Base-by-base conservation (phyloP, 2,329 filamentous ascomycete genomes). In the Talaromyces sp. region DNA sequence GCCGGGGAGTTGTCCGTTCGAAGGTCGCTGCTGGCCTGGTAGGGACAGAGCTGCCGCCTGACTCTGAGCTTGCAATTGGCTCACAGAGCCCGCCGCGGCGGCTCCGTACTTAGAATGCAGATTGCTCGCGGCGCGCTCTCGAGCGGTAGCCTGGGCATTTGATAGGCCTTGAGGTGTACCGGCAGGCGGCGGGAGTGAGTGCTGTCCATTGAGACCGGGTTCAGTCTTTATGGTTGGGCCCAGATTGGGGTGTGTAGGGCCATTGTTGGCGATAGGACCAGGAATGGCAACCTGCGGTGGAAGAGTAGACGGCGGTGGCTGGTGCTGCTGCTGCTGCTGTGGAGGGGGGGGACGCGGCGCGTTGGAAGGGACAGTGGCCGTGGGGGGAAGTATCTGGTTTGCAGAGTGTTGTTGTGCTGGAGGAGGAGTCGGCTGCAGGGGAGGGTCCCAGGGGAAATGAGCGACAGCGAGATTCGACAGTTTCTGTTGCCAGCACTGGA, bases 371-470 rank as follows among this genome's bases (percentile, higher is more conserved):
- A 79, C 75, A 30, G 76, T 77, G 44, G 73, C 67, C 44, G 74
- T 68, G 23, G 76, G 74, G 56, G 73, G 72, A 51, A 75, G 75
- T n/a, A 76, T 73, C 47, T 72, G 69, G 54, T 75, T 73, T 66
- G 69, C 65, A 14, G 60, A 18, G 72, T 62, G 75, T 5, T 28
- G 23, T 70, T 68, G 81, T 70, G 69, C 80, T 68, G 68, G 79
- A 70, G 70, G 81, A 69, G 68, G 79, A 65, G 73, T 74, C 57
- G 85, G 84, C 58, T 90, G 88, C 56, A 89, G 89, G 72, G 90
- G 88, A 51, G 95, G 94, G 73, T 99, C 95, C 95, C 95, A 99
- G 10, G 95, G 94, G 74, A 98, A 97, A 61, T 86, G 82, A 63
- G 95, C 95, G 64, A 98, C 89, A 67, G 89, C 87, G 67, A 96